These are phyloP conservation scores for Monilinia polystroma DNA, from an alignment of 2,329 filamentous ascomycete species.

Conservation along the genomic window DNA sequence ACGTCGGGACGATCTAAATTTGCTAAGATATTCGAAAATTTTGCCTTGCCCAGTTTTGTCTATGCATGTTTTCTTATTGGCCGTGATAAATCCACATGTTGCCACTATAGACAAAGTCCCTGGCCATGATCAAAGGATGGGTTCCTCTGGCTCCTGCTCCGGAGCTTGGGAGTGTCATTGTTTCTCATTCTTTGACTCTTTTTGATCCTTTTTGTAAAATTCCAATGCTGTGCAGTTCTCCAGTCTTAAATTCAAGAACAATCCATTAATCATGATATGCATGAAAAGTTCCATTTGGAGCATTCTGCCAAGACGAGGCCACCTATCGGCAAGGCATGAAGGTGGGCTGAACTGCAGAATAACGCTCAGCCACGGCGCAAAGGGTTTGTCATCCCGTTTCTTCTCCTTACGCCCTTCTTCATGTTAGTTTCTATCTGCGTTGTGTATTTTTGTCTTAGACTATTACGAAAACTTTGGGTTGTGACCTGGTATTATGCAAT, in stretches of 20 bases:
- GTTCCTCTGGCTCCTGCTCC: background rate
- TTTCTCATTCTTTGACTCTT: background rate
- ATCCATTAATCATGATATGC: too few relatives aligned
- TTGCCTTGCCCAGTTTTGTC: background rate
- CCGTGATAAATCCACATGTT: background rate
- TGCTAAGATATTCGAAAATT: background rate
- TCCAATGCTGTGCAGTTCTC: background rate
- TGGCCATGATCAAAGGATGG: background rate
- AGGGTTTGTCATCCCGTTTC: background rate
- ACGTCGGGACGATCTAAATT: background rate
- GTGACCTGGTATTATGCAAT: background rate
- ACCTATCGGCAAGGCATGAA: background rate
- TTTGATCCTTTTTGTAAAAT: background rate
- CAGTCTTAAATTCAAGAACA: background rate
- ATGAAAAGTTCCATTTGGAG: background rate
- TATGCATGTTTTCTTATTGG: background rate
- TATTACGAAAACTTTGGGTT: background rate
- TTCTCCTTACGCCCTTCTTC: background rate
- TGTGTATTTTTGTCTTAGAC: background rate
- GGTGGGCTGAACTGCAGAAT: background rate
- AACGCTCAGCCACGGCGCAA: slow-evolving; percentile 5
- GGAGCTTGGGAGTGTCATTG: background rate
- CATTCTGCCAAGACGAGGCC: background rate
- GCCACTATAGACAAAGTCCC: background rate
- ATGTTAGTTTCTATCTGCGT: background rate